Percentiles rank a stretch among this genome's conserved stretches.
Evolutionary conservation across 208 protist species (phyloP).

Genomic region (Wallacemonas sp.): DNA sequence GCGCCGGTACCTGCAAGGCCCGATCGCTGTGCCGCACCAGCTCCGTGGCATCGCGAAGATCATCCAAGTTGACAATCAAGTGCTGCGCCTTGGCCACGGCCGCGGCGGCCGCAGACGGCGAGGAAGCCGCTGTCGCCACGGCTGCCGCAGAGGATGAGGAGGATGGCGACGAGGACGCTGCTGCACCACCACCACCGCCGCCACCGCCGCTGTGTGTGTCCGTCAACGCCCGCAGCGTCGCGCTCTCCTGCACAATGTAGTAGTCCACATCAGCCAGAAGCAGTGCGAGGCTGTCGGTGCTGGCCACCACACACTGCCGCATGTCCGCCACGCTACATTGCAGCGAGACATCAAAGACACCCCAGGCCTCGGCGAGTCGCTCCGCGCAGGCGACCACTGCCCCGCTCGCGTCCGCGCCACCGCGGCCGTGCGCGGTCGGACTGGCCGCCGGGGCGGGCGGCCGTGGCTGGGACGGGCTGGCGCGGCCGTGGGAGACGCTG

Average conservation of each 20-base stretch:
- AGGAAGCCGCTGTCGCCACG: not conserved
- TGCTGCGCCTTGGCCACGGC: constrained; percentile 14
- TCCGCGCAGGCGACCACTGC: constrained; percentile 11
- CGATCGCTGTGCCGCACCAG: constrained; percentile 40
- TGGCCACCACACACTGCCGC: constrained; percentile 57
- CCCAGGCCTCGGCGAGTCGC: constrained; percentile 14
- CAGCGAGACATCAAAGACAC: constrained; percentile 23
- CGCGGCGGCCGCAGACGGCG: constrained; percentile 1
- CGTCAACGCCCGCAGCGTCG: not conserved
- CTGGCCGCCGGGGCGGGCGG: not conserved
- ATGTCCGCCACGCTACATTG: constrained; percentile 27
- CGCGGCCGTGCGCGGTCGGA: not conserved
- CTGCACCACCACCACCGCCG: no score
- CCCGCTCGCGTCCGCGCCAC: not conserved
- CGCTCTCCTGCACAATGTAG: constrained; percentile 24
- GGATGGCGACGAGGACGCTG: not conserved
- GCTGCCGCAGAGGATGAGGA: not conserved
- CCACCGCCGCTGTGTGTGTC: not conserved
- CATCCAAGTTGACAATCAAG: constrained; percentile 48
- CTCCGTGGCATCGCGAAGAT: constrained; percentile 39
- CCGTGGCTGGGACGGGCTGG: not conserved
- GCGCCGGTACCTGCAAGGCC: constrained; percentile 21
- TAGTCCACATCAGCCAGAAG: constrained; percentile 69
- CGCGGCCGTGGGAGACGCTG: constrained; percentile 4
- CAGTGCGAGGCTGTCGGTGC: constrained; percentile 37